Base-by-base conservation (phyloP, 2,329 filamentous ascomycete genomes). In the Oidium heveae region DNA sequence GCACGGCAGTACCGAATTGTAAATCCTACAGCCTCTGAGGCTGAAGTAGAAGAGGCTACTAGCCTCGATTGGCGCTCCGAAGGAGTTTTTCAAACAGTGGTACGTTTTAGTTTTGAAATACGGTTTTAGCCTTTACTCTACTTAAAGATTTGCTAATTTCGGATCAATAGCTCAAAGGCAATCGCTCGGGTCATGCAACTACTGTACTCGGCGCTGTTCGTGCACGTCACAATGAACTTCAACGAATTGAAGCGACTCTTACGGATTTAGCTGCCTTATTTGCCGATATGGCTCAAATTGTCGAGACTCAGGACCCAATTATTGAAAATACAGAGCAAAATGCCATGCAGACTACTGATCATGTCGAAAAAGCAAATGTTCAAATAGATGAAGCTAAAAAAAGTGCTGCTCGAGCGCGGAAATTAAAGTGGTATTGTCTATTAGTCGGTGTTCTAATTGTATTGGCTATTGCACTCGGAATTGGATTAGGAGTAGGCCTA, bases 361-460 rank as follows among this genome's bases (percentile, higher is more conserved):
- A 87, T 64, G 74, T 85, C 53, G 73, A 82, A 61, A 73, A 78
- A 59, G 84, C 77, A 60, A 86, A 84, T 67, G 70, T 72, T 57
- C 75, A 89, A 61, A 76, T 89, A 57, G 73, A 74, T 60, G 72
- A 77, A 63, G 84, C 80, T 57, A 84, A 82, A 60, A 72, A 75
- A 59, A 75, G 75, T 61, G 84, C 83, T 52, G 72, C 75, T 59
- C 74, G 77, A 61, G 74, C 76, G 61, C 75, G 83, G 62, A 84
- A 79, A 71, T 75, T 86, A 68, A 89, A 89, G 73, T 88, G 85
- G 84, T 86, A 77, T 75, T 85, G 81, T 64, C 70, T 84, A 57
- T 68, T 78, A 57, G 71, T 87, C 56, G 69, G 71, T 51, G 60
- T 77, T 22, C 69, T 80, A 64, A 76, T 80, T 65, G 66, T 77